phyloP scores from a whole-genome alignment of 1,284 basidiomycete genomes.

The Singerocomus rubriflavus region DNA sequence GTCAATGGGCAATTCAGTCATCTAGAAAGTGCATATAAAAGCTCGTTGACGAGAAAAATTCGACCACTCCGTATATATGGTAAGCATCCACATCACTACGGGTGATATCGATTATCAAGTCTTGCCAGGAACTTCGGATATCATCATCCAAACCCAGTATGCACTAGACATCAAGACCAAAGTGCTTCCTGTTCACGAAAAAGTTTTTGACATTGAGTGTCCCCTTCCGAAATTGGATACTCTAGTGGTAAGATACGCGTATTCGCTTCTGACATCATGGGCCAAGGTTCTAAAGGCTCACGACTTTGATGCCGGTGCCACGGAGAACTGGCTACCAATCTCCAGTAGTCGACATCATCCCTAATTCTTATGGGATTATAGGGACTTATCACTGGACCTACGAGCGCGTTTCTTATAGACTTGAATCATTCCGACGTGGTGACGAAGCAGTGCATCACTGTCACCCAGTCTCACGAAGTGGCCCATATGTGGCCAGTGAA shows the following conservation, averaged over 20 bases:
- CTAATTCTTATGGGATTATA: constrained; percentile 16
- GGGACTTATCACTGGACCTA: constrained; percentile 91
- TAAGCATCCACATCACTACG: constrained; percentile 28
- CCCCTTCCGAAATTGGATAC: constrained; percentile 94
- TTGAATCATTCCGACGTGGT: constrained; percentile 71
- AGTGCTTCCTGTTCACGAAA: constrained; percentile 91
- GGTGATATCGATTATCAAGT: neutral
- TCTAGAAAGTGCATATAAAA: constrained; percentile 75
- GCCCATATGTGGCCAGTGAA: constrained; percentile 73
- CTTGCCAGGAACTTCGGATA: constrained; percentile 72
- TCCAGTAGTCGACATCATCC: neutral
- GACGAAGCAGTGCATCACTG: constrained; percentile 79
- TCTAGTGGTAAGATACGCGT: constrained; percentile 53
- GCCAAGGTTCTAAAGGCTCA: constrained; percentile 46
- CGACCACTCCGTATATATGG: constrained; percentile 86
- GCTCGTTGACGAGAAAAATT: constrained; percentile 79
- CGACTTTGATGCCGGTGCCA: constrained; percentile 77
- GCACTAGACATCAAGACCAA: constrained; percentile 88
- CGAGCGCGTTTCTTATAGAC: constrained; percentile 81
- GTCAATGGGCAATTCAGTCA: constrained; percentile 83
- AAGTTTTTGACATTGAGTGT: constrained; percentile 88
- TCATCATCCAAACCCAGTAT: constrained; percentile 79
- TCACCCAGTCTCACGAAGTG: constrained; percentile 81
- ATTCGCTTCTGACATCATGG: neutral
- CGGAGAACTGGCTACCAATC: constrained; percentile 82